These are phyloP conservation scores for Aspergillus funiculosus DNA, from an alignment of 495 filamentous ascomycete genomes.

Conservation along the genomic window DNA sequence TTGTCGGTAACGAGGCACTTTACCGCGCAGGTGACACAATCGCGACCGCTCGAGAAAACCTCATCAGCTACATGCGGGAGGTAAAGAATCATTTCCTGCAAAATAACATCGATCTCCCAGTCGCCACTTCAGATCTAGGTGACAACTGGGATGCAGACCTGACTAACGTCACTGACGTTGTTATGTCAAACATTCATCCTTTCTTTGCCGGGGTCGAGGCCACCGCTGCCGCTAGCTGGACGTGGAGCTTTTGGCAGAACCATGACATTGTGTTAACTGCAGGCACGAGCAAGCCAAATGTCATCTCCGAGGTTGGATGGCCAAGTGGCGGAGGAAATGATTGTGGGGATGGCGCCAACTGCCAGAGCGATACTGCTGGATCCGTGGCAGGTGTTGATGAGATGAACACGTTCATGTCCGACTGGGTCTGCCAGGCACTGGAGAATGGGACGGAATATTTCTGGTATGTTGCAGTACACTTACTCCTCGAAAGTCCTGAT, in stretches of 20 bases:
- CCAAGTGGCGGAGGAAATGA: constrained; percentile 77
- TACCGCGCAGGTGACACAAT: constrained; percentile 53
- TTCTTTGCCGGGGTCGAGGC: constrained; percentile 83
- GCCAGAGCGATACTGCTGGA: constrained; percentile 48
- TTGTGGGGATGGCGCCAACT: constrained; percentile 56
- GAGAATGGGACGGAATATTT: constrained; percentile 84
- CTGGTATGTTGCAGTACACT: constrained; percentile 52
- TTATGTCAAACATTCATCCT: constrained; percentile 97
- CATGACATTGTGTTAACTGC: constrained; percentile 56
- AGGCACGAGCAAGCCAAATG: constrained; percentile 52
- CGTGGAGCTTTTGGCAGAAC: constrained; percentile 68
- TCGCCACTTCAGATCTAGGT: constrained; percentile 89
- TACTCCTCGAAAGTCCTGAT: neutral
- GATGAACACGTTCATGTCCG: constrained; percentile 81
- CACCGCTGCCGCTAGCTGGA: constrained; percentile 71
- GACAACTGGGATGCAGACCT: constrained; percentile 75
- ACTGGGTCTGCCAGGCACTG: constrained; percentile 78
- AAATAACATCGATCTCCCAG: constrained; percentile 58
- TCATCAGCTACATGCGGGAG: constrained; percentile 58
- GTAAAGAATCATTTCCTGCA: constrained; percentile 68
- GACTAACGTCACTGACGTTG: constrained; percentile 64
- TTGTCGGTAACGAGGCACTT: constrained; percentile 92
- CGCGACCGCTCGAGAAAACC: constrained; percentile 56
- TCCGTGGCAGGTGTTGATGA: constrained; percentile 73
- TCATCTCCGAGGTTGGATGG: constrained; percentile 93